Base-by-base conservation (phyloP, 176 grass and related monocot genomes). In the Guadua angustifolia region DNA sequence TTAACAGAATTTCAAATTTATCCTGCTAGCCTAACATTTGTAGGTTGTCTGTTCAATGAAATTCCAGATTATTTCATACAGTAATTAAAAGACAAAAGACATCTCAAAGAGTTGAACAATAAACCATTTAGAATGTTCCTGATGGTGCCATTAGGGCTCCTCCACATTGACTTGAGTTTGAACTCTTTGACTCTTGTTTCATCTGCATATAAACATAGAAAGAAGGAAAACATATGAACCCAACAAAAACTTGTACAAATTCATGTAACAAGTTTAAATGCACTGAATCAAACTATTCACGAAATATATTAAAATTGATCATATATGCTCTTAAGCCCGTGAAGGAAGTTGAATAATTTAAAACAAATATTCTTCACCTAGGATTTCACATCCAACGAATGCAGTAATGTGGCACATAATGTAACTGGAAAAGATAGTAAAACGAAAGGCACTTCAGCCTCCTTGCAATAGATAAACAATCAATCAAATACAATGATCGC, bases 161-260 rank as follows among this genome's bases (percentile, higher is more conserved):
- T 84, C 89, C 89, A 91, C 86, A 91, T 91, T 16, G 89, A 88
- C 65, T 91, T 91, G 56, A 91, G 86, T 15, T 88, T 91, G 69
- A 88, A 91, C 66, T 91, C 86, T 78, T 91, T 91, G 32, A 91
- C 78, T 81, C 89, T 88, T 66, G 82, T 88, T 84, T 91, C 89
- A 83, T 90, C 84, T 90, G 80, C 42, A 83, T 74, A 60, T 50
- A 51, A 62, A 39, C 38, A 61, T n/a, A 47, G 0, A 76, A 42
- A 73, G 12, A 81, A 60, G 25, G 24, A 38, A 71, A 49, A 56
- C n/a, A 77, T 73, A 61, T 65, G 62, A 72, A 66, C 64, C 2
- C 25, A 88, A 32, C 66, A 60, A 70, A 83, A 77, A 26, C 52
- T 11, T 71, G 52, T 13, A 16, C 53, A 73, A 16, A 51, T 51